Evolutionary conservation across 1,284 basidiomycete species (phyloP).

Genomic region (Cutaneotrichosporon daszewskae): DNA sequence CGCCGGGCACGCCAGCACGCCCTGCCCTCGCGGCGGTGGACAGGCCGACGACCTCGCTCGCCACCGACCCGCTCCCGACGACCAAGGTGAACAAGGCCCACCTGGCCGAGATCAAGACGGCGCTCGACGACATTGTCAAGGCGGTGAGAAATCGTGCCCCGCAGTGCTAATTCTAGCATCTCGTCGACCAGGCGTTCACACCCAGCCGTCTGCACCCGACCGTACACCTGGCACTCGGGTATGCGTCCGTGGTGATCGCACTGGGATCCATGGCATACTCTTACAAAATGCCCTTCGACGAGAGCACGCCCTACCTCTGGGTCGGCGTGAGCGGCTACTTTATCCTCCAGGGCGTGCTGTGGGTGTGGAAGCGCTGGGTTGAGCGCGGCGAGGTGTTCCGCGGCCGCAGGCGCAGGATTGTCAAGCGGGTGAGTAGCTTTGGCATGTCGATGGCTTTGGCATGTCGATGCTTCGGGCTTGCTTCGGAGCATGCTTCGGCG

Average conservation of each 20-base stretch:
- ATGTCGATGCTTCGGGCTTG: too few species aligned
- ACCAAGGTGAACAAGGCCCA: conserved; percentile 80
- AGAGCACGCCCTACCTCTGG: conserved; percentile 71
- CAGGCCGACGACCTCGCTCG: conserved; percentile 11
- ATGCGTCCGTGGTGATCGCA: conserved; percentile 72
- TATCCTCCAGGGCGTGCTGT: conserved; percentile 32
- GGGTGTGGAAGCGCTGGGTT: conserved; percentile 45
- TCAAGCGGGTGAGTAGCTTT: conserved; percentile 47
- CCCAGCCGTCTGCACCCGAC: conserved; percentile 79
- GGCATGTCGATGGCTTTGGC: too few species aligned
- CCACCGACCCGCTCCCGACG: conserved; percentile 37
- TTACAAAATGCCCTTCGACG: conserved; percentile 76
- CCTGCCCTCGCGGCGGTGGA: not conserved
- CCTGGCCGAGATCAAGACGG: conserved; percentile 74
- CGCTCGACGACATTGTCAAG: conserved; percentile 83
- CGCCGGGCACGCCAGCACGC: not conserved
- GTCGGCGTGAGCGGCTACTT: conserved; percentile 58
- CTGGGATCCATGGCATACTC: conserved; percentile 74
- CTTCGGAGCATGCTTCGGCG: too few species aligned
- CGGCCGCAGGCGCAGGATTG: conserved; percentile 43
- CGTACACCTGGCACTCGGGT: conserved; percentile 74
- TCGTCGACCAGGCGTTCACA: conserved; percentile 73
- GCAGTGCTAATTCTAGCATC: conserved; percentile 54
- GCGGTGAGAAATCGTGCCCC: conserved; percentile 56
- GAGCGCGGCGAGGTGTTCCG: conserved; percentile 43